These are phyloP conservation scores for Eutypella sp. DNA, from an alignment of 2,329 filamentous ascomycete genomes.

Conservation along the genomic window DNA sequence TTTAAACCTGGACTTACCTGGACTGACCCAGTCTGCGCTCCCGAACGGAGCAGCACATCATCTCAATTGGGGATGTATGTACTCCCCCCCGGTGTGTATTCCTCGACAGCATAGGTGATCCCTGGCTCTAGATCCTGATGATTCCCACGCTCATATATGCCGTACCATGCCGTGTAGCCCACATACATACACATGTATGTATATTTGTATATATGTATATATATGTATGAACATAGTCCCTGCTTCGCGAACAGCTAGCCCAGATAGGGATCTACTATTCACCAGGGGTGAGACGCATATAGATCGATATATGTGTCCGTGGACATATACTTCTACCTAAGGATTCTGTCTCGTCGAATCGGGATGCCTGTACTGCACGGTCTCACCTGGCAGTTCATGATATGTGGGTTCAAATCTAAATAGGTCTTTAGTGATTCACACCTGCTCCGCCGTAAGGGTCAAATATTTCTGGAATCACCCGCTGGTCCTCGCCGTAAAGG, in stretches of 20 bases:
- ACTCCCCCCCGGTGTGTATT: not conserved
- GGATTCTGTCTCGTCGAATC: not conserved
- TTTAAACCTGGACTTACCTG: slow-evolving; percentile 32
- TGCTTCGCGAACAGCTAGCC: too few relatives aligned
- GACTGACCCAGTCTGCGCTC: slow-evolving; percentile 24
- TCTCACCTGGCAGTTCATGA: too few relatives aligned
- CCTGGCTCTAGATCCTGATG: not conserved
- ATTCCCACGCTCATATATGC: not conserved
- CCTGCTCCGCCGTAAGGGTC: too few relatives aligned
- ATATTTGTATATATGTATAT: too few relatives aligned
- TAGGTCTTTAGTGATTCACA: too few relatives aligned
- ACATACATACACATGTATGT: not conserved
- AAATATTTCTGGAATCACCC: too few relatives aligned
- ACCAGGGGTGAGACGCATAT: slow-evolving; percentile 2
- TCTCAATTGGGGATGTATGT: slow-evolving; percentile 30
- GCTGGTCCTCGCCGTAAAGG: too few relatives aligned
- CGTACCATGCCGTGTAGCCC: not conserved
- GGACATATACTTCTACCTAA: not conserved
- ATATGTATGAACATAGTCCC: too few relatives aligned
- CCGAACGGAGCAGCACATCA: slow-evolving; percentile 21
- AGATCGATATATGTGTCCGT: not conserved
- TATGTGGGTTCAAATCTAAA: too few relatives aligned
- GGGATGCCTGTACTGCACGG: too few relatives aligned
- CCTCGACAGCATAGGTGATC: not conserved
- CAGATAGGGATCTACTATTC: not conserved